Evolutionary conservation across 768 basidiomycete genomes (phyloP).

Genomic region (Lactifluus echinatus): DNA sequence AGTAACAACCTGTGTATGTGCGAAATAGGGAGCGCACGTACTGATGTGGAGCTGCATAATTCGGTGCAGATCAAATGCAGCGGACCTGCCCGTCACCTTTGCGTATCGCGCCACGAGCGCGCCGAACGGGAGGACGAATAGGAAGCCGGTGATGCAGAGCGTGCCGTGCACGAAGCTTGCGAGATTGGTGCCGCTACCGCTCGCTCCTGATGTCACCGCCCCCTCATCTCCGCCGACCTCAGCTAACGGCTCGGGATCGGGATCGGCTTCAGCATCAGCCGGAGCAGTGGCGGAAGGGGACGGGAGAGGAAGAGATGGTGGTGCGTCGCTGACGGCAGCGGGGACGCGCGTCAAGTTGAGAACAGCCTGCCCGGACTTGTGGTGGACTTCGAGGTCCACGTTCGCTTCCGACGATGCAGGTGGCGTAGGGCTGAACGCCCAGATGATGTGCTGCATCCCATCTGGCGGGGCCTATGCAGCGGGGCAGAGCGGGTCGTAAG

Average conservation of each 20-base stretch:
- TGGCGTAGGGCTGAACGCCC: slow-evolving; percentile 43
- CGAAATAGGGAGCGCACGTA: not conserved
- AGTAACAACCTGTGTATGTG: not conserved
- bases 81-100: slow-evolving; percentile 34
- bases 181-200: not conserved
- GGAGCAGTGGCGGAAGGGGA: not conserved
- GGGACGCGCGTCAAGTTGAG: slow-evolving; percentile 39
- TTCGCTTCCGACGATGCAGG: slow-evolving; percentile 39
- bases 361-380: slow-evolving; percentile 32
- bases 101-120: slow-evolving; percentile 45
- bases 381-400: slow-evolving; percentile 42
- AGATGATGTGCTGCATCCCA: slow-evolving; percentile 43
- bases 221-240: not conserved
- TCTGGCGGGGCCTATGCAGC: slow-evolving; percentile 35
- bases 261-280: not conserved
- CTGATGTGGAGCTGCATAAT: slow-evolving; percentile 24
- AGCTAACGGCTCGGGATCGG: not conserved
- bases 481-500: not conserved
- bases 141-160: slow-evolving; percentile 43
- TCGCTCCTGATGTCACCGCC: no score
- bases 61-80: slow-evolving; percentile 42
- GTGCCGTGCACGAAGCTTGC: slow-evolving; percentile 46
- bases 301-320: not conserved
- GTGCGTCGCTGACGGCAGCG: slow-evolving; percentile 22
- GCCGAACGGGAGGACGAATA: slow-evolving; percentile 52